Percentiles rank a stretch among this genome's conserved stretches.
Conservation (phyloP, 108 stramenopile genomes). For the Phaeodactylum tricornutum region DNA sequence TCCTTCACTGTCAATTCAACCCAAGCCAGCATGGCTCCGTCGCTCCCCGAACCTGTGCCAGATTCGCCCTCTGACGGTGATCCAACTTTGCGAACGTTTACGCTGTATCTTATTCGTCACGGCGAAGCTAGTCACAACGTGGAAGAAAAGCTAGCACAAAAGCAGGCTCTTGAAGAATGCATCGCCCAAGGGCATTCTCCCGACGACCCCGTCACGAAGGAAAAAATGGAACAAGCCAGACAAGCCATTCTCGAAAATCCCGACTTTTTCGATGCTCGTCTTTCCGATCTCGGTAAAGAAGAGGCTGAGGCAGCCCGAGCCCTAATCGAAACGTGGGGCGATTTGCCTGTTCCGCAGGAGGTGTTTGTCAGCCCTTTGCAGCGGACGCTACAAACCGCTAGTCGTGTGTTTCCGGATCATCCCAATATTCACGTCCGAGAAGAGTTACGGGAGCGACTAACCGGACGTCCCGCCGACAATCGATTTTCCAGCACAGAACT, state of each 20-base stretch:
- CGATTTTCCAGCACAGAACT: conserved; percentile 17
- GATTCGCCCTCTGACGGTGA: too few species aligned
- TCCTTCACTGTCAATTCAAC: too few species aligned
- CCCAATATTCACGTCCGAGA: conserved; percentile 27
- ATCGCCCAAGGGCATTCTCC: not conserved
- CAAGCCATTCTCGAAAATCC: conserved; percentile 22
- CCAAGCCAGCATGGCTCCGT: too few species aligned
- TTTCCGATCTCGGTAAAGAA: conserved; percentile 30
- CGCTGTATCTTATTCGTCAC: conserved; percentile 63
- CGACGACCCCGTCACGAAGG: conserved; percentile 11
- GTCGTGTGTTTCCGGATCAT: conserved; percentile 24
- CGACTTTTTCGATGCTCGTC: conserved; percentile 35
- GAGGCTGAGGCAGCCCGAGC: conserved; percentile 21
- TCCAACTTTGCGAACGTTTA: conserved; percentile 7
- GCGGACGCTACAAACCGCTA: conserved; percentile 44
- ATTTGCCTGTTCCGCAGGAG: conserved; percentile 32
- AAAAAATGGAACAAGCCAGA: conserved; percentile 31
- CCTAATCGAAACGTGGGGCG: not conserved
- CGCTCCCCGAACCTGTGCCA: too few species aligned
- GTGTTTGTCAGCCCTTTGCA: conserved; percentile 44
- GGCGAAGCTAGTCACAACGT: conserved; percentile 65
- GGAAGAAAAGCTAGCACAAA: conserved; percentile 21
- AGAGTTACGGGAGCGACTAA: conserved; percentile 42
- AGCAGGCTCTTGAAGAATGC: conserved; percentile 10
- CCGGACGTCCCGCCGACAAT: conserved; percentile 27